phyloP scores from a whole-genome alignment of 257 asterid genomes.

The Primulina tabacum region DNA sequence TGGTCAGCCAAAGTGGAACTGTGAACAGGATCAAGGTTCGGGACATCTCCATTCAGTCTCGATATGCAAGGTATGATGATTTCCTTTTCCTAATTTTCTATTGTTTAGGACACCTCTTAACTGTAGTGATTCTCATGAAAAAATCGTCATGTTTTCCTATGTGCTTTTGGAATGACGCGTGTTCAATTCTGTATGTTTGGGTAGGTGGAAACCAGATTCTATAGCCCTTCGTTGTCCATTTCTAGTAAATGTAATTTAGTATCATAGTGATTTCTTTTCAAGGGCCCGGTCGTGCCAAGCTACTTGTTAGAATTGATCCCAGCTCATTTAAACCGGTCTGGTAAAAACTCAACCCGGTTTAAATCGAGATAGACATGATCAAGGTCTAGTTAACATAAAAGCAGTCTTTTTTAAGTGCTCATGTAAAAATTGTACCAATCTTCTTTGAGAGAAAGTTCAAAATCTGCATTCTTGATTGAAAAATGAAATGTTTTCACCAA shows the following conservation, averaged over 20 bases:
- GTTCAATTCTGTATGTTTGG: not conserved
- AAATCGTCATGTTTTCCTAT: not conserved
- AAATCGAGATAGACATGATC: not conserved
- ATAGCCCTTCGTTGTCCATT: not conserved
- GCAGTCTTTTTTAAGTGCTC: not conserved
- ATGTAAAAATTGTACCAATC: too few relatives aligned
- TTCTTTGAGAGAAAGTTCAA: not conserved
- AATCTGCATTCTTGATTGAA: not conserved
- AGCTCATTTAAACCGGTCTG: not conserved
- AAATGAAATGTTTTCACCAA: not conserved
- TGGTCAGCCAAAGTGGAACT: slow-evolving; percentile 98
- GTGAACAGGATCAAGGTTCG: slow-evolving; percentile 94
- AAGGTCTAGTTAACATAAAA: not conserved
- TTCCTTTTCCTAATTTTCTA: slow-evolving; percentile 2
- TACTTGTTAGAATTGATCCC: not conserved
- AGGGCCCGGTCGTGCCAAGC: not conserved
- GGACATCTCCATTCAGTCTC: slow-evolving; percentile 91
- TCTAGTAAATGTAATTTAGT: not conserved
- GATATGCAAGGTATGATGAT: slow-evolving; percentile 69
- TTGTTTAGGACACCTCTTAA: not conserved
- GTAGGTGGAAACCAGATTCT: not conserved
- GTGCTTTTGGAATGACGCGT: not conserved
- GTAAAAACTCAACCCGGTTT: not conserved
- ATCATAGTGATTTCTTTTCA: not conserved
- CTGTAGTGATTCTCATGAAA: not conserved